Base-by-base conservation (phyloP, 1,139 yeast species). In the Taphrina sp. region DNA sequence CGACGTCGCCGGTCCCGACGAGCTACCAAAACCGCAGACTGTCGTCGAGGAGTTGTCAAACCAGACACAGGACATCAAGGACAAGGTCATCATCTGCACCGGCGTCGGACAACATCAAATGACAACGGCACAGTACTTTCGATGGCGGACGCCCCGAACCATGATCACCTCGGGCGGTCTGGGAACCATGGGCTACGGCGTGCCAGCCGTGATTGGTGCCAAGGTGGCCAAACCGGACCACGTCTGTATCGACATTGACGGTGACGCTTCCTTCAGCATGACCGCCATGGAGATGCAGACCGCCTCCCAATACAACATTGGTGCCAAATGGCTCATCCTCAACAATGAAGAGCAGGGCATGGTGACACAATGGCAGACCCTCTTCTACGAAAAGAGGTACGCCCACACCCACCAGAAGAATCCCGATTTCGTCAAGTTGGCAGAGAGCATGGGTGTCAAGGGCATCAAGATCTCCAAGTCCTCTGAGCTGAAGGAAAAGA, bases 51-150 rank as follows among this genome's bases (percentile, higher is more conserved):
- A 86, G 71, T 78, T 92, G 59, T 82, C 95, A 7, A 78, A 81
- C 61, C 83, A 89, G 66, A 82, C 90, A 36, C 74, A 74, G 61
- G 76, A 75, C 55, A 75, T 76, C 56, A 79, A 81, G 66, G 82
- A 81, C 61, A 86, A 81, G 69, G 90, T 88, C 61, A 81, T 89
- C 66, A 83, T 92, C 64, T 85, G 97, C 57, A 92, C 98, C 45
- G 98, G 98, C 76, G 97, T 92, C 58, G 98, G 98, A 60, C 98
- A 92, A 77, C 98, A 92, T 78, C 98, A 92, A 76, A 92, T 92
- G 98, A 92, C 98, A 97, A 94, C 97, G 41, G 98, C 98, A 41
- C 98, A 92, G 74, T 90, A 89, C 72, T 89, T 85, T 80, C 81
- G 89, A 57, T 90, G 96, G 95, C 84, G 82, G 60, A 74, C 80